Conservation (phyloP, 2,329 filamentous ascomycete genomes). For the Tolypocladium tropicale region DNA sequence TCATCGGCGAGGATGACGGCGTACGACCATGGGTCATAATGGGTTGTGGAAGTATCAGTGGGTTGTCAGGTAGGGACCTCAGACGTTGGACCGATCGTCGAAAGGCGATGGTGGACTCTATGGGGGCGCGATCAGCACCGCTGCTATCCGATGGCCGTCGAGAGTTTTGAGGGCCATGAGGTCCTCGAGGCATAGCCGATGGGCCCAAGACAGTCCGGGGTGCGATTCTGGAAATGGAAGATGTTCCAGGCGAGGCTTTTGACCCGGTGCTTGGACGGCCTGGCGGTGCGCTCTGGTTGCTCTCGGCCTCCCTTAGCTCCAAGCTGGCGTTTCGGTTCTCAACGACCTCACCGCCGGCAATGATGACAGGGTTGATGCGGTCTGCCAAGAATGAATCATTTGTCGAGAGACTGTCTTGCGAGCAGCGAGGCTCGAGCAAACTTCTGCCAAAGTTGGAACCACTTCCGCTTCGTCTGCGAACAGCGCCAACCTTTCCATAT, state of each 20-base stretch:
- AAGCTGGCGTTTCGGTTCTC: constrained; percentile 47
- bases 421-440: constrained; percentile 31
- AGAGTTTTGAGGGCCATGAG: constrained; percentile 8
- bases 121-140: constrained; percentile 37
- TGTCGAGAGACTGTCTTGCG: constrained; percentile 40
- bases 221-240: constrained; percentile 28
- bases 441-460: constrained; percentile 36
- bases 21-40: constrained; percentile 34
- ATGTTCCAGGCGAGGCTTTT: constrained; percentile 27
- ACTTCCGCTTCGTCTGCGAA: constrained; percentile 55
- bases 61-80: constrained; percentile 30
- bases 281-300: constrained; percentile 33
- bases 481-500: constrained; percentile 56
- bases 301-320: constrained; percentile 38
- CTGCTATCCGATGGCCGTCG: constrained; percentile 46
- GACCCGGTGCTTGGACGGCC: constrained; percentile 33
- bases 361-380: constrained; percentile 55
- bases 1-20: constrained; percentile 37
- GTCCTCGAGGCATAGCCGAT: constrained; percentile 37
- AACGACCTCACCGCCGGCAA: constrained; percentile 51
- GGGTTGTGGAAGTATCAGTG: constrained; percentile 40
- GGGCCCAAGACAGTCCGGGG: constrained; percentile 40
- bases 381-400: constrained; percentile 49
- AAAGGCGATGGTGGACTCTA: constrained; percentile 43
- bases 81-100: constrained; percentile 45